Evolutionary conservation across 2,329 filamentous ascomycete genomes (phyloP).

Genomic region (Pestalotiopsis sp.): DNA sequence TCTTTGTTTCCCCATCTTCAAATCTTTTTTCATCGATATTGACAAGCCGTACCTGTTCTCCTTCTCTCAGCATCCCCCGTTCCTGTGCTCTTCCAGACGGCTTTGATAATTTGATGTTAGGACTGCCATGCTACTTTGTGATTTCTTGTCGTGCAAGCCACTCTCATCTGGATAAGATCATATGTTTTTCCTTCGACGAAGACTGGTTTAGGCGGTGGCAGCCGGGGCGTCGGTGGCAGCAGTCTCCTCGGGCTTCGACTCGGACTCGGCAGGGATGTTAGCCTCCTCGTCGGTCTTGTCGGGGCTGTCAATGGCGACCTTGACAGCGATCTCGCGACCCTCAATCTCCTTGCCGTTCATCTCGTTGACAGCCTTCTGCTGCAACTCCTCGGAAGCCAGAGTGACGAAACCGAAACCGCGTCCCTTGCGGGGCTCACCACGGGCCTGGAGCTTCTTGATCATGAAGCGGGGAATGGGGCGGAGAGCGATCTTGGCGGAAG

Average conservation of each 20-base stretch:
- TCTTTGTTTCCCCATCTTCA: conserved; percentile 20
- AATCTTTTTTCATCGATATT: conserved; percentile 30
- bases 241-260: conserved; percentile 43
- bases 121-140: conserved; percentile 20
- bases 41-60: conserved; percentile 18
- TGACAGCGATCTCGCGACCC: conserved; percentile 98
- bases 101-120: conserved; percentile 22
- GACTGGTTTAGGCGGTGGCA: conserved; percentile 32
- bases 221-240: conserved; percentile 24
- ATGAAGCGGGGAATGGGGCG: conserved; percentile 99
- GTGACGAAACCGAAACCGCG: conserved; percentile 99
- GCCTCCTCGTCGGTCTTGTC: conserved; percentile 93
- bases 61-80: conserved; percentile 14
- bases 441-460: conserved; percentile 99
- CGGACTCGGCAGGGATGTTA: conserved; percentile 51
- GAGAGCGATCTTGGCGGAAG: conserved; percentile 96
- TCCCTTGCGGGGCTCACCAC: conserved; percentile 97
- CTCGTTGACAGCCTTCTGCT: conserved; percentile 94
- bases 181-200: conserved; percentile 16
- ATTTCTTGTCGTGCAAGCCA: conserved; percentile 18
- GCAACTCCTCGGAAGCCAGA: conserved; percentile 89
- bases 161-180: conserved; percentile 23
- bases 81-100: conserved; percentile 21
- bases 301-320: conserved; percentile 99
- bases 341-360: conserved; percentile 99